phyloP scores from a whole-genome alignment of 345 rosid species.

The Rubroshorea leprosula region DNA sequence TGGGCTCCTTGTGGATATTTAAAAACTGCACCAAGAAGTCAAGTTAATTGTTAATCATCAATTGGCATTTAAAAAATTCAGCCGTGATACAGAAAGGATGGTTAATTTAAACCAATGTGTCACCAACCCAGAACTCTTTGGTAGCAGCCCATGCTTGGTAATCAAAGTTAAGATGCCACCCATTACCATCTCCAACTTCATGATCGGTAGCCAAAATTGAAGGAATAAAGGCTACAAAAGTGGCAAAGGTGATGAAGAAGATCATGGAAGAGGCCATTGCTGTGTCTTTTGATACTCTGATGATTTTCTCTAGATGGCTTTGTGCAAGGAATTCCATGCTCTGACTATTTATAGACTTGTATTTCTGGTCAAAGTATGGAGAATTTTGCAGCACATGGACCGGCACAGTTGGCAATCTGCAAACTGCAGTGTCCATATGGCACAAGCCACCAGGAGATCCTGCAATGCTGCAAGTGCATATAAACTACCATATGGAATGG shows the following conservation, averaged over 20 bases:
- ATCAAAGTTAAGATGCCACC: constrained; percentile 34
- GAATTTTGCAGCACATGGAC: not conserved
- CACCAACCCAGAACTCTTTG: constrained; percentile 30
- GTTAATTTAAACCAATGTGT: constrained; percentile 26
- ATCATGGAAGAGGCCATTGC: constrained; percentile 28
- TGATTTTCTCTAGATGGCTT: not conserved
- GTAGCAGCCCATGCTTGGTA: constrained; percentile 31
- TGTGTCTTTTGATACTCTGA: not conserved
- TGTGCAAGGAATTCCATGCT: not conserved
- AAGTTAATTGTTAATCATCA: too few relatives aligned
- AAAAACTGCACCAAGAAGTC: constrained; percentile 32
- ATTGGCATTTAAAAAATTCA: too few relatives aligned
- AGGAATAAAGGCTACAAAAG: constrained; percentile 15
- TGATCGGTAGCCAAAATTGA: constrained; percentile 25
- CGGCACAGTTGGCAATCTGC: not conserved
- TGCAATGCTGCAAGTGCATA: too few relatives aligned
- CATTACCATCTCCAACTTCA: constrained; percentile 36
- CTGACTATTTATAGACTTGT: not conserved
- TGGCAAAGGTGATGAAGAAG: constrained; percentile 15
- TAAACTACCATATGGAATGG: too few relatives aligned
- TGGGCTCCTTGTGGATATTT: constrained; percentile 19
- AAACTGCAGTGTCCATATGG: too few relatives aligned
- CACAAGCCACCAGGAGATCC: too few relatives aligned
- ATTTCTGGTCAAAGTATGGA: not conserved
- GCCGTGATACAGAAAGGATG: not conserved